Evolutionary conservation across 208 protist genomes (phyloP).

Genomic region (Acanthamoeba sp.): DNA sequence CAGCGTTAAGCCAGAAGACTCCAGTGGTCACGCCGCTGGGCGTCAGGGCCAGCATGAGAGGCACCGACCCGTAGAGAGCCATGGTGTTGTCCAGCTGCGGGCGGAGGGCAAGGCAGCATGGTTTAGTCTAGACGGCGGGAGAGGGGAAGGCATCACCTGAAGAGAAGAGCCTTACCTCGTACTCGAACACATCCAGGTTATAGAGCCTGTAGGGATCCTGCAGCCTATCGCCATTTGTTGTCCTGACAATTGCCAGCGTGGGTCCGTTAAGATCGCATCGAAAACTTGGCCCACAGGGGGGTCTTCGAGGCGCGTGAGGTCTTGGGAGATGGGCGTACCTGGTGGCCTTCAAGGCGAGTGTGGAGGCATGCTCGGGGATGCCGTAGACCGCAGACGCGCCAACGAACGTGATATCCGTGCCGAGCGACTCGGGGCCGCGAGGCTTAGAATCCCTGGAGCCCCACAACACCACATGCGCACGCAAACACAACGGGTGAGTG

Average conservation of each 20-base stretch:
- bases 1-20: slow-evolving; percentile 96
- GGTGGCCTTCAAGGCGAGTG: slow-evolving; percentile 91
- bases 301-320: too few species aligned
- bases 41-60: slow-evolving; percentile 95
- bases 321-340: not conserved
- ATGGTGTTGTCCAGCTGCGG: slow-evolving; percentile 93
- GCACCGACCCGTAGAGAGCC: slow-evolving; percentile 97
- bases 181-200: slow-evolving; percentile 99
- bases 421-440: slow-evolving; percentile 83
- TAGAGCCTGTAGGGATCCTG: slow-evolving; percentile 95
- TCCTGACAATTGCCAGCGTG: not conserved
- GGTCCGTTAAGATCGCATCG: too few species aligned
- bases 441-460: slow-evolving; percentile 25
- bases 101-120: not conserved
- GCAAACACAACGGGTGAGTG: slow-evolving; percentile 42
- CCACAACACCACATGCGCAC: not conserved
- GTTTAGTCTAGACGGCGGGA: too few species aligned
- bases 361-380: slow-evolving; percentile 96
- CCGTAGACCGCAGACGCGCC: slow-evolving; percentile 93
- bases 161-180: slow-evolving; percentile 86
- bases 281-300: too few species aligned
- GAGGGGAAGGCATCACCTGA: too few species aligned
- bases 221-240: not conserved
- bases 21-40: slow-evolving; percentile 87
- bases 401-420: slow-evolving; percentile 90